Evolutionary conservation across 2,329 filamentous ascomycete species (phyloP).

Genomic region (Spiromastix sp.): DNA sequence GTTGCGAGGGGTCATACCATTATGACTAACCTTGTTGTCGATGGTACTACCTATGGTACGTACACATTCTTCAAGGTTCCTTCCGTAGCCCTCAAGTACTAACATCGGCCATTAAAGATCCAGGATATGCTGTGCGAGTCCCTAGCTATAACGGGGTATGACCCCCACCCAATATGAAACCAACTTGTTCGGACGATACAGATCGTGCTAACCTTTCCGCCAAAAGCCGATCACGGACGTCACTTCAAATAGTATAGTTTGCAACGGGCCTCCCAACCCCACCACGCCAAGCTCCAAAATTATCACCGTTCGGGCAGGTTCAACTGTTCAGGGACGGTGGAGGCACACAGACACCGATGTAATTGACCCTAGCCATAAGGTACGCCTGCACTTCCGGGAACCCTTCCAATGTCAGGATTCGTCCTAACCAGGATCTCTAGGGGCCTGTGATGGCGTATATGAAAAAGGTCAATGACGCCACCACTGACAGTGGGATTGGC

Average conservation of each 20-base stretch:
- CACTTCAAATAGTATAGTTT: slow-evolving; percentile 43
- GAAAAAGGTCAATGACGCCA: slow-evolving; percentile 43
- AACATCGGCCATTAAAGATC: not conserved
- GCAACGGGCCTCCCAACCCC: slow-evolving; percentile 48
- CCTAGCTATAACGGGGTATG: slow-evolving; percentile 3
- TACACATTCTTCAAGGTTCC: not conserved
- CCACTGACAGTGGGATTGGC: slow-evolving; percentile 1
- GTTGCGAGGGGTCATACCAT: slow-evolving; percentile 1
- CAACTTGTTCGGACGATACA: not conserved
- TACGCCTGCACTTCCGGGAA: not conserved
- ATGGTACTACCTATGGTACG: slow-evolving; percentile 1
- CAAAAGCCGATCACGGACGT: slow-evolving; percentile 45
- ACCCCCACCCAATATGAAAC: not conserved
- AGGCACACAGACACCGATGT: slow-evolving; percentile 47
- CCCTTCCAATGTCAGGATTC: not conserved
- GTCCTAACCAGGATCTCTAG: slow-evolving; percentile 20
- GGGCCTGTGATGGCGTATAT: slow-evolving; percentile 47
- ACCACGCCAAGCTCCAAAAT: slow-evolving; percentile 13
- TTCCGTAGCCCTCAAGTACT: not conserved
- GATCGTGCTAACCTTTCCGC: too few species aligned
- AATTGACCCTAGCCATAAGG: slow-evolving; percentile 45
- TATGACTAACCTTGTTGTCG: slow-evolving; percentile 2
- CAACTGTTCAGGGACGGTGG: slow-evolving; percentile 27
- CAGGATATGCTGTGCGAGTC: not conserved
- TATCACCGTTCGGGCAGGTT: slow-evolving; percentile 8